Evolutionary conservation across 352 stramenopile species (phyloP), one percentile per base, ranked within the genome.

Genomic region (Aphanomyces cochlioides): DNA sequence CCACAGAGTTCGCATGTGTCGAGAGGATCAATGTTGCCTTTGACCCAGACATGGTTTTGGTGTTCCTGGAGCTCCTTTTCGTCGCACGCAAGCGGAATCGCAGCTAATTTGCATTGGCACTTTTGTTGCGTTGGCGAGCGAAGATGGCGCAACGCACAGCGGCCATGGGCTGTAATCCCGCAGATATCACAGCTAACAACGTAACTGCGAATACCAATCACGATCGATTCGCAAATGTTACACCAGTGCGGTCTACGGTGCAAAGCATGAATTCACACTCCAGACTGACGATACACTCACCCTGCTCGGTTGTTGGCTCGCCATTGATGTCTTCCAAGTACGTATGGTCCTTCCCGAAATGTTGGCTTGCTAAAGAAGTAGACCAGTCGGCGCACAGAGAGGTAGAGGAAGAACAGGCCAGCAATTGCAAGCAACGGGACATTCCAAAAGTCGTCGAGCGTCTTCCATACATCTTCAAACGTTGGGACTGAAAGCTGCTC

Each of bases 131-230:
- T 43, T 63, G 56, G 2, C 48, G 36, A 50, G 72, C 75, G 68
- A 67, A 79, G n/a, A 56, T 69, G 36, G 19, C 47, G 69, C 41
- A 72, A 8, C 13, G 83, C 85, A 64, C 85, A 93, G 61, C 89
- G 84, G 5, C 82, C 85, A 70, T 92, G 85, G 15, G 85, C 85
- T 66, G 85, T 89, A 82, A 92, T 93, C 56, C 85, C 84, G 74
- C 85, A 93, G 71, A 93, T 86, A 58, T 93, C 85, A 72, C 85
- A 93, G 69, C 79, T 92, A 67, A 92, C 85, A 21, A 93, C 85
- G 69, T 93, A 92, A 73, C 85, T 93, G 72, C 85, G 84, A 73
- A 93, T 93, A 59, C 85, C 84, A 71, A 92, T 90, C 69, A 92
- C 83, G 57, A 89, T 85, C 21, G 78, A 78, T 54, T 91, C 77